These are phyloP conservation scores for Talaromyces sp. DNA, from an alignment of 2,329 filamentous ascomycete genomes.

Conservation along the genomic window DNA sequence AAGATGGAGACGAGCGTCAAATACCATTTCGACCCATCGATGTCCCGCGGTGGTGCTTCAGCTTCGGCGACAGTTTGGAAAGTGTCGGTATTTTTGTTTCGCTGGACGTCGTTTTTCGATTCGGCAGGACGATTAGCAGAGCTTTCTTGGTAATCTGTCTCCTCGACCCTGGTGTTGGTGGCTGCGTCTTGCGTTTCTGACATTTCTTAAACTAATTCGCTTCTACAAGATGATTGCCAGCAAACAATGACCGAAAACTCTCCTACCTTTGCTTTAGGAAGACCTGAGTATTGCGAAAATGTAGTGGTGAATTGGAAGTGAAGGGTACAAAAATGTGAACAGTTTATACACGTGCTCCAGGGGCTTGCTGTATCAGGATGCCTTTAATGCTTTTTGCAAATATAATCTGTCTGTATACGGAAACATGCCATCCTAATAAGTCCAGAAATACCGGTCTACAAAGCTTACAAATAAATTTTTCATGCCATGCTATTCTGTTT, in stretches of 20 bases:
- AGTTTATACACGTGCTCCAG: too few species aligned
- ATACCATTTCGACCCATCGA: neutral
- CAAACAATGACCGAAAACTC: too few species aligned
- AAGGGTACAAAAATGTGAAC: too few species aligned
- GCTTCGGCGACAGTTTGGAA: neutral
- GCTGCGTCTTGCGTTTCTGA: neutral
- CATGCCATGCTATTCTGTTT: neutral
- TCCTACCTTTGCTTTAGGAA: too few species aligned
- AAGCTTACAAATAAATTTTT: neutral
- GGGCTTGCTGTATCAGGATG: neutral
- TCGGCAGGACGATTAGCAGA: neutral
- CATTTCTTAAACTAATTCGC: neutral
- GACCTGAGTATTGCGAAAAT: too few species aligned
- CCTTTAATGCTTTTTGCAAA: neutral
- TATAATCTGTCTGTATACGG: neutral
- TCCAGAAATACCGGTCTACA: neutral
- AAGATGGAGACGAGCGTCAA: neutral
- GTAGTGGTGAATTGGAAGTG: too few species aligned
- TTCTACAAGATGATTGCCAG: too few species aligned
- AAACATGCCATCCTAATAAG: neutral
- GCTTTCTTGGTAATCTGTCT: neutral
- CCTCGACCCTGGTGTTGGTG: neutral
- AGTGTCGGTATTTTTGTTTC: neutral
- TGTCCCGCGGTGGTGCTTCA: neutral
- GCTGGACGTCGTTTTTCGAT: neutral